Base-by-base conservation (phyloP, 768 basidiomycete species). In the Kwoniella bestiolae region DNA sequence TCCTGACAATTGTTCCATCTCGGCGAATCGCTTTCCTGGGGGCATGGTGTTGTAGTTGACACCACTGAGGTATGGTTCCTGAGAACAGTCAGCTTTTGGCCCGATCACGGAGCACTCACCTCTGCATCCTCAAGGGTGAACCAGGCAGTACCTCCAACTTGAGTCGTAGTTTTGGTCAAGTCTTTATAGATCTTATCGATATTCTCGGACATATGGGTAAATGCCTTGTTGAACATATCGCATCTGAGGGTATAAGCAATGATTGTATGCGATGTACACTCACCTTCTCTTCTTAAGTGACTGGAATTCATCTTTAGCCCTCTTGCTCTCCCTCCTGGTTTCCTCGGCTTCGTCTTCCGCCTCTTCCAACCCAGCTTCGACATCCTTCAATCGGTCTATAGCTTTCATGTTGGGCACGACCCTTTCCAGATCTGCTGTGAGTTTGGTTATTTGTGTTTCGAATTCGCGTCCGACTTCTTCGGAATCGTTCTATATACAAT, bases 11-110 rank as follows among this genome's bases (percentile, higher is more conserved):
- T 98, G 95, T 65, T 97, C 94, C 94, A 98, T 98, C 78, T 98
- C 96, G 67, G 94, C 86, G 86, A 98, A 98, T 2, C 94, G 90
- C 80, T 99, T 99, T 90, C 97, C 95, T 0, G 96, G 96, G 0
- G 96, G 96, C 96, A 98, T 99, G 0, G 95, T 94, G 76, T 98
- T 95, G 79, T 98, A 98, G 81, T 96, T 97, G 83, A 99, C 92
- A 59, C 96, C 92, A 38, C 87, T 88, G 23, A 84, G 84, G 69
- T 93, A 93, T 1, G 92, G 91, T 82, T 91, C 90, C 90, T 91
- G 67, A 8, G n/a, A 7, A 38, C 25, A 26, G 45, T 31, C 51
- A 61, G 38, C 59, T 55, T 14, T 50, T 21, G n/a, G 49, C 12
- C 18, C 34, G 3, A 45, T 50, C 50, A n/a, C 21, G 2, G 1